Evolutionary conservation across 768 basidiomycete genomes (phyloP).

Genomic region (Rhodosporidiobolus sp.): DNA sequence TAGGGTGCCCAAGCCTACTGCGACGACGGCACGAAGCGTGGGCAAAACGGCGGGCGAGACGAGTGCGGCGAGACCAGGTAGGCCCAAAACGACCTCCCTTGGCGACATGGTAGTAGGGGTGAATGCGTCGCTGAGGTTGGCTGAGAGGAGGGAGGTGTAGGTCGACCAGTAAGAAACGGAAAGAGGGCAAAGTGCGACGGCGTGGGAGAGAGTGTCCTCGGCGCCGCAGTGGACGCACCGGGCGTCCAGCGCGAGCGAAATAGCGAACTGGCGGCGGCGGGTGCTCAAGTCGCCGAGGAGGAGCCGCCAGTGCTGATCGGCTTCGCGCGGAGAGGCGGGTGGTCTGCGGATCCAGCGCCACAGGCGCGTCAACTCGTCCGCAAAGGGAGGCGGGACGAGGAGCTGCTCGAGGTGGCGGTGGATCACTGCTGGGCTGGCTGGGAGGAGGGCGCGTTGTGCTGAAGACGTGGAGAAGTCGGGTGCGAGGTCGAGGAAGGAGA

Average conservation of each 20-base stretch:
- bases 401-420: background rate
- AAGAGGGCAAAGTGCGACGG: background rate
- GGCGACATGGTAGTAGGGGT: background rate
- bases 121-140: background rate
- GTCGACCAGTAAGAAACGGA: background rate
- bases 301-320: background rate
- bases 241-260: background rate
- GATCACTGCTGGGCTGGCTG: background rate
- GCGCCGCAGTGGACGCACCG: background rate
- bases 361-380: background rate
- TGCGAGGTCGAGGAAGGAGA: conserved; percentile 61
- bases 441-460: background rate
- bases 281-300: background rate
- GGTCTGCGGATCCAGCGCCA: background rate
- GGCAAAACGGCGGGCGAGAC: background rate
- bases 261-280: background rate
- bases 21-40: background rate
- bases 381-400: background rate
- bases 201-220: background rate
- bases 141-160: background rate
- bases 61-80: background rate
- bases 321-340: background rate
- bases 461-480: conserved; percentile 52
- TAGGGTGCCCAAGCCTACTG: background rate
- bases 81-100: background rate